Evolutionary conservation across 352 stramenopile genomes (phyloP).

Genomic region (Globisporangium middletonii): DNA sequence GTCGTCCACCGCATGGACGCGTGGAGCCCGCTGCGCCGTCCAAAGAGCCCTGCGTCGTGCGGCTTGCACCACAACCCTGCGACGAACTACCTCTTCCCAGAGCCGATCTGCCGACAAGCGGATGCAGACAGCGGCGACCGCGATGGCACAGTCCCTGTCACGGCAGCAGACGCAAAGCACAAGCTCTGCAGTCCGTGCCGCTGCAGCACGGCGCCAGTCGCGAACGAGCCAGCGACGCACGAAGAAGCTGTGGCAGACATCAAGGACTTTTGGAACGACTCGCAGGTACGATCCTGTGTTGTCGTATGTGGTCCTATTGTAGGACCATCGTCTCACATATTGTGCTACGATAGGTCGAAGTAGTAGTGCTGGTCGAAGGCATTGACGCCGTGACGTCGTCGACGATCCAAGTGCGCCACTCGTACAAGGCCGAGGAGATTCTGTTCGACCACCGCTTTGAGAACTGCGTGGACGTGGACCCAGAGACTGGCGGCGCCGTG

Average conservation of each 20-base stretch:
- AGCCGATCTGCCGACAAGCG: conserved; percentile 47
- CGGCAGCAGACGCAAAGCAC: conserved; percentile 19
- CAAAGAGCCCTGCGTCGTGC: conserved; percentile 38
- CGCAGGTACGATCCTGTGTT: conserved; percentile 32
- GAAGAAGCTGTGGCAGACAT: conserved; percentile 43
- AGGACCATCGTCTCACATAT: background rate
- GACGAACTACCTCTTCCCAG: conserved; percentile 60
- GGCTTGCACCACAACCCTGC: conserved; percentile 61
- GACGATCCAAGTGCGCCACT: conserved; percentile 94
- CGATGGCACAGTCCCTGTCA: conserved; percentile 28
- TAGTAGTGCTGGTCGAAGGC: conserved; percentile 95
- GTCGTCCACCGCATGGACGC: conserved; percentile 92
- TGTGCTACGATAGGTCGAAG: conserved; percentile 74
- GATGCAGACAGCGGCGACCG: conserved; percentile 63
- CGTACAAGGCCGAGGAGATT: conserved; percentile 92
- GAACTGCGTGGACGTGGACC: conserved; percentile 86
- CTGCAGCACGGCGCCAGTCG: conserved; percentile 20
- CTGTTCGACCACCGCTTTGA: conserved; percentile 91
- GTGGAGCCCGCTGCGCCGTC: conserved; percentile 87
- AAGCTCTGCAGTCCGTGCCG: conserved; percentile 38
- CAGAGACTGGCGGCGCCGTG: conserved; percentile 67
- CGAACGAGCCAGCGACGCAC: conserved; percentile 21
- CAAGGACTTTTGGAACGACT: conserved; percentile 69
- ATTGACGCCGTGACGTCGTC: conserved; percentile 93
- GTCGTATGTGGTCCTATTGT: background rate